Evolutionary conservation across 257 asterid species (phyloP), one percentile per base, ranked within the genome.

Genomic region (Ballota nigra): DNA sequence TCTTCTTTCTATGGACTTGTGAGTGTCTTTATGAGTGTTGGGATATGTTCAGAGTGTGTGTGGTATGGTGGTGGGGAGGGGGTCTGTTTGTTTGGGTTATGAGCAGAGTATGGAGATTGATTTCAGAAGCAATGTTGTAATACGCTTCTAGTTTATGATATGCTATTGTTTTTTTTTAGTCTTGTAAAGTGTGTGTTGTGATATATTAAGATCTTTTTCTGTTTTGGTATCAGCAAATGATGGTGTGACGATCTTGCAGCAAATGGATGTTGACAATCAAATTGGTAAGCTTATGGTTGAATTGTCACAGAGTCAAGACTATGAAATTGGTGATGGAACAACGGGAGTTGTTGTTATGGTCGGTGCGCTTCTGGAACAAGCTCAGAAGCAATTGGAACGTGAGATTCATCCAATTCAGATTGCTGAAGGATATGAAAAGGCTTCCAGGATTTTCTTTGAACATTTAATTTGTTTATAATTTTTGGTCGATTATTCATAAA

Each of bases 271-370:
- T 16, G 97, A 88, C 87, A 94, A 86, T 80, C 99, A 94, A 76
- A 94, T 94, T 80, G 97, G 92, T 8, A 94, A 94, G 80, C 91
- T 94, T 76, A 94, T 94, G 99, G 99, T 94, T 77, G 97, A 94
- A 68, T 66, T 94, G 82, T 94, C 98, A 34, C 75, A 86, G 49
- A 94, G 98, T 84, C 98, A 94, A 72, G 98, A 94, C 77, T 94
- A 94, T 74, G 98, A 94, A 79, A 91, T 94, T 66, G 97, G 98
- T 20, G 98, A 94, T 66, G 98, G 98, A 65, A 94, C 98, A 20
- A 94, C 98, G 36, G 98, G 98, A 60, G 97, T 94, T 47, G 98
- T 94, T 75, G 98, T 94, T 64, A 79, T 91, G 98, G 98, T 97
- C 18, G 98, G 98, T 76, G 81, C 95, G 56, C 97, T 94, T 77